Evolutionary conservation across 2,329 filamentous ascomycete species (phyloP).

Genomic region (Trichoderma sp.): DNA sequence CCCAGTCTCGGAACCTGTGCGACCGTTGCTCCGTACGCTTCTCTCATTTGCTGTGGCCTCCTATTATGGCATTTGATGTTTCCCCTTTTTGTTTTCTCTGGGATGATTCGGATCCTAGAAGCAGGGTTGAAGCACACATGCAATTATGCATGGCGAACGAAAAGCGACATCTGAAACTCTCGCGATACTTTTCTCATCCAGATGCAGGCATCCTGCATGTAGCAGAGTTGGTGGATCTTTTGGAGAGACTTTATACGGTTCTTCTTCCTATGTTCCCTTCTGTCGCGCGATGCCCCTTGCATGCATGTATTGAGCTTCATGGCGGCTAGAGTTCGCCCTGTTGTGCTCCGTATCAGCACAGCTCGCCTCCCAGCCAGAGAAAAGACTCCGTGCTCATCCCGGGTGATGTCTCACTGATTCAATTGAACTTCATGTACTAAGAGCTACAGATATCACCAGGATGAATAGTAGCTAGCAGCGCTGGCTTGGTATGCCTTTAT

Average conservation of each 20-base stretch:
- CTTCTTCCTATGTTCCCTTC: too few relatives aligned
- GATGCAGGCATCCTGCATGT: too few relatives aligned
- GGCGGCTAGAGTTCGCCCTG: not conserved
- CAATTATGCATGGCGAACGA: not conserved
- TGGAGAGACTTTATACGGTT: too few relatives aligned
- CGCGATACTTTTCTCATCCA: not conserved
- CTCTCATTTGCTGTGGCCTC: not conserved
- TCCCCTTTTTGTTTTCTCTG: not conserved
- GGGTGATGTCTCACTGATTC: not conserved
- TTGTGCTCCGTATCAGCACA: not conserved
- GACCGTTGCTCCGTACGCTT: too few relatives aligned
- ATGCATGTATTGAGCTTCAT: not conserved
- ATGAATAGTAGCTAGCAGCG: too few relatives aligned
- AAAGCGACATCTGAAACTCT: not conserved
- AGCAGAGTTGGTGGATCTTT: too few relatives aligned
- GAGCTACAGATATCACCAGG: too few relatives aligned
- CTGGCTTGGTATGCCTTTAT: too few relatives aligned
- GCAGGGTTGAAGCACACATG: not conserved
- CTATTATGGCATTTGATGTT: too few relatives aligned
- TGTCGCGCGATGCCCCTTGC: not conserved
- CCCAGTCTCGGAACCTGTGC: not conserved
- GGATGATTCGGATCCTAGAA: not conserved
- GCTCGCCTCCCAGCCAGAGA: not conserved
- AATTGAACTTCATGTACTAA: too few relatives aligned
- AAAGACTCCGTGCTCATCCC: not conserved